phyloP scores from a whole-genome alignment of 139 green algal genomes.

The Raphidocelis subcapitata region DNA sequence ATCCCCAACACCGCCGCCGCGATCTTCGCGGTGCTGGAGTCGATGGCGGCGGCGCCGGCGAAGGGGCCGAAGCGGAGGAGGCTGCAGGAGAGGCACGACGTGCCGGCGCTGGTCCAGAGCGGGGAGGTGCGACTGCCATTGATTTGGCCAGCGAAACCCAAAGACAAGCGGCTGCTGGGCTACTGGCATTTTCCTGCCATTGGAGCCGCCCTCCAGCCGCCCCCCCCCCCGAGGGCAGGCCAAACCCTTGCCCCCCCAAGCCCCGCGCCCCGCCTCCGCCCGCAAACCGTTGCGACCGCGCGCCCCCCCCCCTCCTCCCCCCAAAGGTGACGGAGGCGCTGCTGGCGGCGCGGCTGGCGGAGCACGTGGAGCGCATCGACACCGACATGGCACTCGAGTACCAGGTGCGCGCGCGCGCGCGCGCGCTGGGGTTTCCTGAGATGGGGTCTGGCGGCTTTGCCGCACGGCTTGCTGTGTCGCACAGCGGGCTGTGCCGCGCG shows the following conservation, averaged over 20 bases:
- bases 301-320: too few species aligned
- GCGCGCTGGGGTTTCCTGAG: conserved; percentile 29
- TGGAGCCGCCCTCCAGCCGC: too few species aligned
- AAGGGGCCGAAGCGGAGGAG: conserved; percentile 50
- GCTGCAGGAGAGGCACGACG: conserved; percentile 39
- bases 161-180: too few species aligned
- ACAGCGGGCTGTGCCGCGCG: not conserved
- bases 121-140: conserved; percentile 44
- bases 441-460: not conserved
- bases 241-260: too few species aligned
- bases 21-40: conserved; percentile 45
- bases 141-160: too few species aligned
- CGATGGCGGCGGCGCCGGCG: conserved; percentile 40
- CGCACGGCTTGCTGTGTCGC: not conserved
- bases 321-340: too few species aligned
- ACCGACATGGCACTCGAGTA: conserved; percentile 90
- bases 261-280: too few species aligned
- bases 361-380: conserved; percentile 93
- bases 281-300: too few species aligned
- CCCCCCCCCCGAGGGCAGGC: too few species aligned
- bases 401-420: conserved; percentile 80
- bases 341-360: conserved; percentile 68
- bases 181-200: too few species aligned
- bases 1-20: conserved; percentile 82
- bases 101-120: conserved; percentile 56